Base-by-base conservation (phyloP, 2,329 filamentous ascomycete genomes). In the Cladosporium sp. region DNA sequence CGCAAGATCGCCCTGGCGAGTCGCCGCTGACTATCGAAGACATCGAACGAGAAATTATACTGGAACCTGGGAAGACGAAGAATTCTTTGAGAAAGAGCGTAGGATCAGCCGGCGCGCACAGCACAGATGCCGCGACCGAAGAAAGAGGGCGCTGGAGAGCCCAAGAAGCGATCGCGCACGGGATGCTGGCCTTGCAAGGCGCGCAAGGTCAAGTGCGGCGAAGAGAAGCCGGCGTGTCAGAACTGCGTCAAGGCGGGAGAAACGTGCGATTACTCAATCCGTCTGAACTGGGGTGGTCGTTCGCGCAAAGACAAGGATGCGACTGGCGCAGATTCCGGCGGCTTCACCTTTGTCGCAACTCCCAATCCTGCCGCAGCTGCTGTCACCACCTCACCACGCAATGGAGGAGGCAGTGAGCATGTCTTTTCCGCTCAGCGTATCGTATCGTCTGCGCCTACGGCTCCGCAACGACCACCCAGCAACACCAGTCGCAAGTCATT, bases 191-290 rank as follows among this genome's bases (percentile, higher is more conserved):
- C 88, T 12, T 92, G 89, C 77, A 92, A 92, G 76, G 82, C 83
- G 63, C 83, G 88, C 61, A 93, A 89, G 73, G 84, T 89, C 63
- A 92, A 92, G 78, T 93, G 89, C 74, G 89, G 88, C 63, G 90
- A 93, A 72, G 86, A 89, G 69, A 88, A 87, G 64, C 89, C 90
- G 14, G 75, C 74, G 62, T 93, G 90, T 73, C 68, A 82, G 51
- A 92, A 91, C 69, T 93, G 90, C 73, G 80, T 85, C 66, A 85
- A 85, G 61, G 67, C 52, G 43, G 85, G 86, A 61, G 88, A 91
- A 69, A 76, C 77, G 49, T 94, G 90, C 76, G 89, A 94, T 73
- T 93, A 92, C 72, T 89, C 85, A 67, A 89, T 93, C 66, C 83
- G 88, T 34, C 76, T 93, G 64, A 92, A 92, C 67, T 93, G 90